Base-by-base conservation (phyloP, 23 red algal species). In the Gracilariopsis chorda region DNA sequence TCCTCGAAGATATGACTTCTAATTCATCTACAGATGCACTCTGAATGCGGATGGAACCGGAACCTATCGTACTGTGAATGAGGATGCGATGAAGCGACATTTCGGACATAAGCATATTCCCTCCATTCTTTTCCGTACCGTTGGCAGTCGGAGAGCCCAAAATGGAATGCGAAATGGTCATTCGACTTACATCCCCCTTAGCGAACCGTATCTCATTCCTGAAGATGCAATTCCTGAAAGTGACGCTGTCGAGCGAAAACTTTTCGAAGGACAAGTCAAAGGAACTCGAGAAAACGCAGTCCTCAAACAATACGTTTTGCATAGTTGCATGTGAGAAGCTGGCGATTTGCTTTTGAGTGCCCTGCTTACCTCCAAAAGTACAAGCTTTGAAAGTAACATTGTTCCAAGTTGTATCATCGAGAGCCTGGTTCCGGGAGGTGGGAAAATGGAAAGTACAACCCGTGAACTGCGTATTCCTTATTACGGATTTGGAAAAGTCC, bases 381-480 rank as follows among this genome's bases (percentile, higher is more conserved):
- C 78, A 83, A 63, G 53, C 52, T 60, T 83, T 83, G 78, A 83
- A 83, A 61, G 51, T 35, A 57, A 83, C 78, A 83, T 83, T 34
- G 53, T 63, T 4, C 78, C 78, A 83, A 63, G 51, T 60, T 30
- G 78, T 64, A 47, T 55, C 78, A 37, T 83, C 53, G 11, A 83
- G 43, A 40, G 53, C 41, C 30, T 63, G 47, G 62, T 63, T 55
- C 9, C 53, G 4, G 29, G 28, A 29, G 2, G 78, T 11, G 24
- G 53, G 78, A 40, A 63, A 63, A 16, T 30, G 78, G 27, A 83
- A 83, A 16, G 34, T 16, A 21, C 51, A 83, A 2, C 44, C 32
- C 32, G 78, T 58, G 39, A 83, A 83, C 28, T 53, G 53, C 19
- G 78, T 83, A 2, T 65, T 83, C 42, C 62, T 63, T 39, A 83